Conservation (phyloP, 2,329 filamentous ascomycete species). For the Aspergillus versicolor region DNA sequence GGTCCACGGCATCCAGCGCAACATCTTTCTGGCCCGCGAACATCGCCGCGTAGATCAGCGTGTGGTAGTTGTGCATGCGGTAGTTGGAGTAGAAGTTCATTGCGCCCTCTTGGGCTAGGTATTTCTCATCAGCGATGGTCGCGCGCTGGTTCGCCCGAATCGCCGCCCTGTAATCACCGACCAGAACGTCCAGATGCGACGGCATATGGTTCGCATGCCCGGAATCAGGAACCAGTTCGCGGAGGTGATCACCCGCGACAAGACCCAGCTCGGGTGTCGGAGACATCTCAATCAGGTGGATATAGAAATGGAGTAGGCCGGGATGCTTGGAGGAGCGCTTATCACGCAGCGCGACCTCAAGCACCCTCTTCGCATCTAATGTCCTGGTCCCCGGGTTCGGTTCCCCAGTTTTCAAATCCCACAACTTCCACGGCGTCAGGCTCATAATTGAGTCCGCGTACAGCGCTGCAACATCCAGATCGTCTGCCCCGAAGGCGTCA, state of each 20-base stretch:
- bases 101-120: constrained; percentile 57
- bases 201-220: constrained; percentile 77
- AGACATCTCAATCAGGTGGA: constrained; percentile 78
- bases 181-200: constrained; percentile 70
- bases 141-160: constrained; percentile 67
- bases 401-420: constrained; percentile 59
- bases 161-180: constrained; percentile 68
- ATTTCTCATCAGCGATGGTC: constrained; percentile 67
- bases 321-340: constrained; percentile 58
- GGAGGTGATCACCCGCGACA: constrained; percentile 59
- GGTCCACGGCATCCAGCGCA: constrained; percentile 59
- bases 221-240: constrained; percentile 65
- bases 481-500: constrained; percentile 47
- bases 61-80: constrained; percentile 72
- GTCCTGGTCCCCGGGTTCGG: constrained; percentile 57
- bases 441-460: constrained; percentile 68
- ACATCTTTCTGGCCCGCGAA: constrained; percentile 65
- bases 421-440: constrained; percentile 63
- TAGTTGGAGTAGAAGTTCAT: constrained; percentile 75
- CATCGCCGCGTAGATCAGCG: constrained; percentile 75
- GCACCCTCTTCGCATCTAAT: constrained; percentile 56
- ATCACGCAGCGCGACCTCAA: constrained; percentile 59
- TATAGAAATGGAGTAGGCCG: constrained; percentile 72
- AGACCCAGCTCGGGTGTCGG: constrained; percentile 62
- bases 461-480: constrained; percentile 63